A percentile compares a stretch with the other conserved stretches of the same genome.
These are phyloP conservation scores for Leishmania gerbilli DNA, from an alignment of 208 protist genomes.

Conservation along the genomic window DNA sequence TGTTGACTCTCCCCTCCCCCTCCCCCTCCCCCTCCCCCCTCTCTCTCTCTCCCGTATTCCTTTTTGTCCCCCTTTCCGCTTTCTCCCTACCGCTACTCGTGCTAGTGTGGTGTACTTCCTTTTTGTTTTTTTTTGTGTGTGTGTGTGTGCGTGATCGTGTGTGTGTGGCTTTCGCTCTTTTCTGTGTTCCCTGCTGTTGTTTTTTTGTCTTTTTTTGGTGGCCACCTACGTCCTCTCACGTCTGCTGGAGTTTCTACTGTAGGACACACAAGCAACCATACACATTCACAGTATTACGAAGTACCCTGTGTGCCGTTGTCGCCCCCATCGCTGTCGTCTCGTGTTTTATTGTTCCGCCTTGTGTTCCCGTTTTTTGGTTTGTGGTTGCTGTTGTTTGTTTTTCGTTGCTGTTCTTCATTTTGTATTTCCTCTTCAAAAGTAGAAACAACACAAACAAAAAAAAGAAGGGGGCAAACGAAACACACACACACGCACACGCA, in stretches of 20 bases:
- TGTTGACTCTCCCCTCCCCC: background rate
- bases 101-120: background rate
- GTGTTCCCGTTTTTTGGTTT: no score
- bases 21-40: background rate
- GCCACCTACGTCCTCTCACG: background rate
- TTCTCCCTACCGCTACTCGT: background rate
- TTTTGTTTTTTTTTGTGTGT: background rate
- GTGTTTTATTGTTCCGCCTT: background rate
- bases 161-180: background rate
- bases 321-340: background rate
- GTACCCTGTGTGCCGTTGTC: background rate
- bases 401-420: background rate
- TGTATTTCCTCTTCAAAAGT: background rate
- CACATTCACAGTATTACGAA: slow-evolving; percentile 2
- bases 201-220: background rate
- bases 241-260: background rate
- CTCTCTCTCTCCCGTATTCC: background rate
- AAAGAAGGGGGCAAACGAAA: background rate
- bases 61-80: background rate
- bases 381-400: no score
- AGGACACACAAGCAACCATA: background rate
- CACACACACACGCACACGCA: background rate
- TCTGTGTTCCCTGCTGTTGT: background rate
- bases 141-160: background rate
- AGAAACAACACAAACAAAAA: background rate